Percentiles rank a stretch among this genome's conserved stretches.
Conservation (phyloP, 106 monocot genomes). For the Dioscorea zingiberensis region DNA sequence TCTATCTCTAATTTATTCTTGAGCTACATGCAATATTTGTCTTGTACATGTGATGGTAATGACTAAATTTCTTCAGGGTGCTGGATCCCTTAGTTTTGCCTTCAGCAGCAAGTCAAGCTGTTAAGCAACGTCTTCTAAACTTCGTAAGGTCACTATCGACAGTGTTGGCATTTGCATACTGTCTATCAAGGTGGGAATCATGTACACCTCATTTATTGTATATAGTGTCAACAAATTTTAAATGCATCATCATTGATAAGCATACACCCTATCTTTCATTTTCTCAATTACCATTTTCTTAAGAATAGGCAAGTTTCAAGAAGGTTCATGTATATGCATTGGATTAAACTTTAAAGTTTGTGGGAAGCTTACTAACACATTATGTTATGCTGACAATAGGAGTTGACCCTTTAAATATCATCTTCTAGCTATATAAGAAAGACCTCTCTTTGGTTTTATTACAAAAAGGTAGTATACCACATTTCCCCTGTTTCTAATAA, state of each 20-base stretch:
- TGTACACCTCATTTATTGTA: neutral
- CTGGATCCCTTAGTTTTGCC: conserved; percentile 62
- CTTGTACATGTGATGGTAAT: neutral
- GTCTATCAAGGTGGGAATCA: conserved; percentile 64
- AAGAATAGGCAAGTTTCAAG: too few relatives aligned
- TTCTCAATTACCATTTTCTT: neutral
- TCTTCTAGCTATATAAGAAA: too few relatives aligned
- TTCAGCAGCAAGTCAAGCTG: conserved; percentile 82
- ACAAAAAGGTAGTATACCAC: too few relatives aligned
- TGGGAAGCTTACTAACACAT: too few relatives aligned
- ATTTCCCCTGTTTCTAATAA: too few relatives aligned
- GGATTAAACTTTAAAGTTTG: too few relatives aligned
- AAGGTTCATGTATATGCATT: too few relatives aligned
- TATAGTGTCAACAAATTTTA: too few relatives aligned
- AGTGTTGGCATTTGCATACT: conserved; percentile 80
- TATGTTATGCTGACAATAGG: too few relatives aligned
- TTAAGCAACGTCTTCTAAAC: conserved; percentile 73
- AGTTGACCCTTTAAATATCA: too few relatives aligned
- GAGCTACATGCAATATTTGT: too few relatives aligned
- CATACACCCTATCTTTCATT: neutral
- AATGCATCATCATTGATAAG: neutral
- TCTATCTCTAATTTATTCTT: neutral
- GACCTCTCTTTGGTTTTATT: too few relatives aligned
- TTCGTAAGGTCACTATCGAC: conserved; percentile 86
- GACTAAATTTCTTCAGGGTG: conserved; percentile 31